Evolutionary conservation across 2,329 filamentous ascomycete species (phyloP), one percentile per base, ranked within the genome.

Genomic region (Pseudogymnoascus sp.): DNA sequence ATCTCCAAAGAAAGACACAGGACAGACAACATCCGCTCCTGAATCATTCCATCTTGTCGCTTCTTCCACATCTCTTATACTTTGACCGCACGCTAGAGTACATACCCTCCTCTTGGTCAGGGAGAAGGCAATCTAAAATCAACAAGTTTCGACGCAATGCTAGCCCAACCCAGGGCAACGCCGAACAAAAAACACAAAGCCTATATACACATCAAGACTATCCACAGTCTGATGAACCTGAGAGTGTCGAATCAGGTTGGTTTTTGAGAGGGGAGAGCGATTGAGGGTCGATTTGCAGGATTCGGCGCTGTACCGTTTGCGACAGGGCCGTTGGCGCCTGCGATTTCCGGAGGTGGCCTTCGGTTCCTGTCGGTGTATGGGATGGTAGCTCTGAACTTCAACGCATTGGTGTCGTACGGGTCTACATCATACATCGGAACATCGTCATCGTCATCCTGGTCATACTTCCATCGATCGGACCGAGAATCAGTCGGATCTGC

Each of bases 381-480:
- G 60, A 73, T 71, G 22, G 68, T 70, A n/a, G 83, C 80, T 38
- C 85, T 77, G 67, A 86, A 87, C 67, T 80, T 83, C 67, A 87
- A 74, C 20, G 83, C 81, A 20, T 77, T 76, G 14, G 80, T 81
- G 67, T 84, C 83, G 67, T 81, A 86, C 37, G 87, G 89, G 71
- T 96, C 91, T 62, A 92, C 81, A 61, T 87, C 82, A 77, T 92
- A 92, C 63, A 86, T 79, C 22, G 87, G 81, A 61, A 86, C 84
- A 62, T 92, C 89, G 59, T 92, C 90, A 65, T 88, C 87, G 64
- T 92, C 90, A 68, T 96, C 90, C 25, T 87, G 86, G 70, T 95
- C 90, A 75, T 90, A 96, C 75, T 92, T 95, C 83, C 89, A 96
- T 64, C 86, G 83, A 71, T 93, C 89, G 61, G 80, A 75, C 58